Percentiles rank a stretch among this genome's conserved stretches.
These are phyloP conservation scores for Psilocybe mexicana DNA, from an alignment of 1,284 basidiomycete species.

Conservation along the genomic window DNA sequence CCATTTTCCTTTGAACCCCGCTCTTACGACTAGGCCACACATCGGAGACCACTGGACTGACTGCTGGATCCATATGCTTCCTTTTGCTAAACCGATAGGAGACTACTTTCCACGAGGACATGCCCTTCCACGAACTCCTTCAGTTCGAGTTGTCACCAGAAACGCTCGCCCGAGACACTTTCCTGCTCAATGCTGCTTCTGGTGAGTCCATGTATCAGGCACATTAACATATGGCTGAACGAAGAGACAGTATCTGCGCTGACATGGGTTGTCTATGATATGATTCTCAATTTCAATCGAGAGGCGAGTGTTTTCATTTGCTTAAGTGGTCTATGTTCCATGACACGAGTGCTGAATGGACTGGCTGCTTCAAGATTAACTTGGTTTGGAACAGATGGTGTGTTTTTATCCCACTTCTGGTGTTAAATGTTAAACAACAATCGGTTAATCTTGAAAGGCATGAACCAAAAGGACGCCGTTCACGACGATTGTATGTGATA, in stretches of 20 bases:
- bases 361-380: constrained; percentile 3
- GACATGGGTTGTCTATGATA: constrained; percentile 23
- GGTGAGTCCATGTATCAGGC: constrained; percentile 1
- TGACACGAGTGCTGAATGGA: not conserved
- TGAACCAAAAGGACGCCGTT: constrained; percentile 18
- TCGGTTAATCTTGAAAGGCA: constrained; percentile 7
- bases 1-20: not conserved
- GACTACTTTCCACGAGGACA: not conserved
- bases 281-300: constrained; percentile 15
- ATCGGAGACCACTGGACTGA: not conserved
- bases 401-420: not conserved
- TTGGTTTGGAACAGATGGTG: constrained; percentile 23
- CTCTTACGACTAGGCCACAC: not conserved
- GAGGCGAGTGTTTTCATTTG: constrained; percentile 13
- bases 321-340: not conserved
- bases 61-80: not conserved
- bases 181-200: constrained; percentile 12
- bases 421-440: not conserved
- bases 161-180: constrained; percentile 9
- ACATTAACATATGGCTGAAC: not conserved
- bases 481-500: constrained; percentile 19
- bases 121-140: not conserved
- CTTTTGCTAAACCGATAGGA: not conserved
- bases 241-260: constrained; percentile 18
- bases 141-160: not conserved